Evolutionary conservation across 2,329 filamentous ascomycete genomes (phyloP), one percentile per base, ranked within the genome.

Genomic region (Pseudocercospora macadamiae): DNA sequence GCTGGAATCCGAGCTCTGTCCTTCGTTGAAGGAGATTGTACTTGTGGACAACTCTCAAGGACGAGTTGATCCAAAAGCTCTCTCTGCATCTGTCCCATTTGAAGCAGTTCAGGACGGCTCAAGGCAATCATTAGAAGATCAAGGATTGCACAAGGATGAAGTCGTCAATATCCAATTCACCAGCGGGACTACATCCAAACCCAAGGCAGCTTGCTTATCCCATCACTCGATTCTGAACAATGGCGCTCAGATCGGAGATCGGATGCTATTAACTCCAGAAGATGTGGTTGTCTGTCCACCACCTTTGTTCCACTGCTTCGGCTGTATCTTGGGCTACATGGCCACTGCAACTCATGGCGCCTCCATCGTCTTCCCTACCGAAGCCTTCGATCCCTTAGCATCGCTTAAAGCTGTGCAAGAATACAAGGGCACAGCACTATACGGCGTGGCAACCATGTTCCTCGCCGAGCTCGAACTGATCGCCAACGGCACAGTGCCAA

Each of bases 111-210:
- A 80, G 16, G 77, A 80, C 23, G 67, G 57, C 7, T 66, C 63
- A 14, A 47, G 39, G 8, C 64, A 68, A 23, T 44, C 51, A 64
- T 56, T 89, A 76, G 68, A 75, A 69, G 61, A 79, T 75, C 72
- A 79, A 21, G 77, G 77, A 0, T 79, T 88, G 1, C 65, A 79
- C 14, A 80, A 86, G 0, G 73, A 84, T 61, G 93, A 97, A 51
- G 86, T 89, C 2, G 88, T 96, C 65, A 97, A 97, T 72, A 96
- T 97, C 64, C 93, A 97, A 74, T 97, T 97, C 78, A 99, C 95
- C 0, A 93, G 89, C 0, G 95, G 93, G n/a, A 97, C 95, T 0
- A 97, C 95, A 0, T 90, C 90, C 0, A 81, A 84, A 69, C 93
- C 71, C 2, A 97, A 97, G 77, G 95, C 95, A 0, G 93, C 93